A percentile compares a stretch with the other conserved stretches of the same genome.
phyloP scores from a whole-genome alignment of 2,329 filamentous ascomycete genomes.

The Aspergillus felis region DNA sequence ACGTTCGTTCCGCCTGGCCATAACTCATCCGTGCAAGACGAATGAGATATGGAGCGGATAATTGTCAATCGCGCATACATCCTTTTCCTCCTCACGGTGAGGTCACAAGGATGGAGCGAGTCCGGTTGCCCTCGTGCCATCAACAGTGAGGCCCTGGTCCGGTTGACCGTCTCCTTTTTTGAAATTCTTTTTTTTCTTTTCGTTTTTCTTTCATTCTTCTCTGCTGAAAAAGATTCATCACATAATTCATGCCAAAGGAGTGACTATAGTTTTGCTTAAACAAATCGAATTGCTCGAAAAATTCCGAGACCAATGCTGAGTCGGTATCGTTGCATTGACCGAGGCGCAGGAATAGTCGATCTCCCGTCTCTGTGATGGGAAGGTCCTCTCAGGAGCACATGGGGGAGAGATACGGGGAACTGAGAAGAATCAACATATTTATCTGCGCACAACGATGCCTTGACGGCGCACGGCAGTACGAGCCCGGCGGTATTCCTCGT shows the following conservation, averaged over 20 bases:
- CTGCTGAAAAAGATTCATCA: not conserved
- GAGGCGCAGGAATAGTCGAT: not conserved
- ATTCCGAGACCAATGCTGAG: not conserved
- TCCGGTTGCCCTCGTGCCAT: constrained; percentile 11
- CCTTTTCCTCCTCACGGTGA: not conserved
- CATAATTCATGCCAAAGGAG: constrained; percentile 10
- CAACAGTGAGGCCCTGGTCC: constrained; percentile 2
- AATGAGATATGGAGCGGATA: not conserved
- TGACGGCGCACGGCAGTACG: constrained; percentile 33
- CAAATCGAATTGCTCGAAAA: not conserved
- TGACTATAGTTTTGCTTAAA: constrained; percentile 12
- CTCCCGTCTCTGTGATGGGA: not conserved
- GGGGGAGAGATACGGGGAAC: not conserved
- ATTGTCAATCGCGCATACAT: not conserved
- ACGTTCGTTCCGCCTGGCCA: not conserved
- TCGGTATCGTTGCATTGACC: not conserved
- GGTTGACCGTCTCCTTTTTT: constrained; percentile 6
- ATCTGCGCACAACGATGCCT: constrained; percentile 39
- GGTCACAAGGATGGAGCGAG: constrained; percentile 9
- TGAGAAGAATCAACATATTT: constrained; percentile 12
- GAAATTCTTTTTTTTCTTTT: not conserved
- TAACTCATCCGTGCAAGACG: too few relatives aligned
- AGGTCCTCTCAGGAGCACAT: not conserved
- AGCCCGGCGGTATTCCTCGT: constrained; percentile 37
- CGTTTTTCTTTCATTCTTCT: constrained; percentile 1